Percentiles rank a stretch among this genome's conserved stretches.
phyloP scores from a whole-genome alignment of 768 basidiomycete genomes.

The Mycena amicta region DNA sequence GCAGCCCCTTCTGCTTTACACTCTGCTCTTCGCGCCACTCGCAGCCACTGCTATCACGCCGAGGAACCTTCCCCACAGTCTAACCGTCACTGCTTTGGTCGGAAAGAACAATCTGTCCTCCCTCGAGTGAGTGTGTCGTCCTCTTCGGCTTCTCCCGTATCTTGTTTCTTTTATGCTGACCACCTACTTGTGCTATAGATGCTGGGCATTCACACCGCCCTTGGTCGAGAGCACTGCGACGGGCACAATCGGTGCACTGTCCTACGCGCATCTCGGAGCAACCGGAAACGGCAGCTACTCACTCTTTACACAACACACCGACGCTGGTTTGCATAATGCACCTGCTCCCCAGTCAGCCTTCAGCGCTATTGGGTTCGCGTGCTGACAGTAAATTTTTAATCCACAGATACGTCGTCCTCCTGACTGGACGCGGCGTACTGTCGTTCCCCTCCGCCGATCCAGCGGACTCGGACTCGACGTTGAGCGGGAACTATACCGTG shows the following conservation, averaged over 20 bases:
- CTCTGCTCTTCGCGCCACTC: neutral
- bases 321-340: conserved; percentile 15
- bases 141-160: too few species aligned
- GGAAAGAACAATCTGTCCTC: conserved; percentile 9
- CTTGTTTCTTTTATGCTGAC: too few species aligned
- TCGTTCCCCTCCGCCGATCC: conserved; percentile 12
- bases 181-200: conserved; percentile 7
- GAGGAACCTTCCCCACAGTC: neutral
- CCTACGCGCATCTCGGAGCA: conserved; percentile 3
- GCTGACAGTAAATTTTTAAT: neutral
- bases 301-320: conserved; percentile 8
- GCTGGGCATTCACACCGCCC: conserved; percentile 15
- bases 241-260: conserved; percentile 16
- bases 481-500: conserved; percentile 12
- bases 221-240: conserved; percentile 15
- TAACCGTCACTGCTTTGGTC: conserved; percentile 14
- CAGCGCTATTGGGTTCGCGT: neutral
- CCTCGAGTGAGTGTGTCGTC: conserved; percentile 3
- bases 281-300: conserved; percentile 11
- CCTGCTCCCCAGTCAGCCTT: conserved; percentile 14
- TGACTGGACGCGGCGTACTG: conserved; percentile 11
- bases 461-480: too few species aligned
- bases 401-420: conserved; percentile 13
- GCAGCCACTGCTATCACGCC: neutral
- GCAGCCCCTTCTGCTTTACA: neutral